These are phyloP conservation scores for Dalbergia cultrata DNA, from an alignment of 306 rosid genomes.

Conservation along the genomic window DNA sequence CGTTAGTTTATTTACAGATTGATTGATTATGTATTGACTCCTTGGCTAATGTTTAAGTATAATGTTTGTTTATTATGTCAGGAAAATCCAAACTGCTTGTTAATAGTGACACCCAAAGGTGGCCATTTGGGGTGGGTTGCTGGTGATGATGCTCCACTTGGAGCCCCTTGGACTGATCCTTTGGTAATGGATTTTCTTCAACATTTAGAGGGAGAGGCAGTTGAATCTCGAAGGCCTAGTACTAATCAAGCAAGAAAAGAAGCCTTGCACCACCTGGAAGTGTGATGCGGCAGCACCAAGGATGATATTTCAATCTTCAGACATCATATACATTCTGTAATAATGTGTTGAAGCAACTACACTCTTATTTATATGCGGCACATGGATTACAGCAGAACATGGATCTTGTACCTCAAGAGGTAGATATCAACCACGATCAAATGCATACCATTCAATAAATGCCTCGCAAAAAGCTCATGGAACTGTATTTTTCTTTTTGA, in stretches of 20 bases:
- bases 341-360: slow-evolving; percentile 6
- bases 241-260: slow-evolving; percentile 37
- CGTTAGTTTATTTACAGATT: not conserved
- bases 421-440: slow-evolving; percentile 17
- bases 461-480: not conserved
- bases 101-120: slow-evolving; percentile 91
- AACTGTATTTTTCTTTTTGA: not conserved
- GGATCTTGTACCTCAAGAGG: not conserved
- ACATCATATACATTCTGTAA: not conserved
- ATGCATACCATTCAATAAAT: slow-evolving; percentile 1
- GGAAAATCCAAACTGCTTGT: slow-evolving; percentile 88
- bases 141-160: slow-evolving; percentile 79
- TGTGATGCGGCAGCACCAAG: slow-evolving; percentile 36
- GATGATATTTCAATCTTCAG: not conserved
- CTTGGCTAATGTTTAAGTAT: slow-evolving; percentile 2
- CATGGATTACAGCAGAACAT: not conserved
- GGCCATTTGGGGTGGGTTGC: slow-evolving; percentile 99
- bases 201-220: slow-evolving; percentile 63
- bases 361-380: not conserved
- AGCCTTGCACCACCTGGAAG: slow-evolving; percentile 54
- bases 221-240: slow-evolving; percentile 36
- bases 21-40: not conserved
- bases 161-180: slow-evolving; percentile 93
- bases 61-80: slow-evolving; percentile 45
- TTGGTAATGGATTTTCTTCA: slow-evolving; percentile 83